These are phyloP conservation scores for Metschnikowia cubensis DNA, from an alignment of 805 yeast genomes.

Conservation along the genomic window DNA sequence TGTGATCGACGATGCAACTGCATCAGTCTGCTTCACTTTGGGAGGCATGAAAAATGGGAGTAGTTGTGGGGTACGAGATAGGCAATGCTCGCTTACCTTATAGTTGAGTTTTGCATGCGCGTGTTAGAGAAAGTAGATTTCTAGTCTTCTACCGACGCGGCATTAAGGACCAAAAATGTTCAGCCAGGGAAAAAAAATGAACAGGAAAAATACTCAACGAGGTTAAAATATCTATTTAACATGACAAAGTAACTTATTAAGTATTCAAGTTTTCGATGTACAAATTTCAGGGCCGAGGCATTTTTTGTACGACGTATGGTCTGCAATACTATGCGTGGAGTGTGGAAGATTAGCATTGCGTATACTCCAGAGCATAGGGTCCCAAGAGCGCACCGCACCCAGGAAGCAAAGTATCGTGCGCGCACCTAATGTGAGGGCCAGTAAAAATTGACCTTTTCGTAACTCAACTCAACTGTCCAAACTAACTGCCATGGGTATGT, in stretches of 20 bases:
- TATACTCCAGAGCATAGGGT: not conserved
- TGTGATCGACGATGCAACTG: conserved; percentile 8
- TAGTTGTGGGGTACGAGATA: not conserved
- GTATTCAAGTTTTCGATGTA: too few species aligned
- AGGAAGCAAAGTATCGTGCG: conserved; percentile 16
- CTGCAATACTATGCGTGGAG: not conserved
- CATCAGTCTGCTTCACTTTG: not conserved
- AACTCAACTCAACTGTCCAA: conserved; percentile 5
- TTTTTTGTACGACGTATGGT: too few species aligned
- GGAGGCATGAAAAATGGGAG: not conserved
- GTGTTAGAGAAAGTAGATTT: not conserved
- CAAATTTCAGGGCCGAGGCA: too few species aligned
- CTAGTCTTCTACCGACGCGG: not conserved
- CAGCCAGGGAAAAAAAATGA: not conserved
- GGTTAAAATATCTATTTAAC: too few species aligned
- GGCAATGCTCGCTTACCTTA: not conserved
- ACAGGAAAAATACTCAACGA: not conserved
- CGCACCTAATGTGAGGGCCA: conserved; percentile 20
- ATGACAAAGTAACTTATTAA: too few species aligned
- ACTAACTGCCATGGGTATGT: conserved; percentile 14
- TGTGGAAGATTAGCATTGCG: not conserved
- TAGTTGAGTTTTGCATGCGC: not conserved
- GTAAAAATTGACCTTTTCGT: conserved; percentile 32
- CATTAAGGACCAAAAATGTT: too few species aligned
- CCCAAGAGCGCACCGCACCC: not conserved